Evolutionary conservation across 2,329 filamentous ascomycete genomes (phyloP).

Genomic region (Ilyonectria mors-panacis): DNA sequence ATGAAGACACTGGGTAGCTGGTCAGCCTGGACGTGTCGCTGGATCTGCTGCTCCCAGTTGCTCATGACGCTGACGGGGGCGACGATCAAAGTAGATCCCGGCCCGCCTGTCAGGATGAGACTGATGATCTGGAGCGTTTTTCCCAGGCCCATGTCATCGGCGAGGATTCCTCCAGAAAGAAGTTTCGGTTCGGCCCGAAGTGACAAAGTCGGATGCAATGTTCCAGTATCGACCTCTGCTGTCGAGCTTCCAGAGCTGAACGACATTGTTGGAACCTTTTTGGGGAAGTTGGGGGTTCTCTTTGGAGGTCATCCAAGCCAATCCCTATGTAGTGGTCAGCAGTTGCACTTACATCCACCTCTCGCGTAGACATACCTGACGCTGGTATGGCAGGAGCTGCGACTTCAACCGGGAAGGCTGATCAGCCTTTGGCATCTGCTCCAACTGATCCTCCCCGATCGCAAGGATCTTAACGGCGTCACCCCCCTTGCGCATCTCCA

Average conservation of each 20-base stretch:
- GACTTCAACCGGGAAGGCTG: constrained; percentile 78
- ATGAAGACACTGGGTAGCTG: constrained; percentile 76
- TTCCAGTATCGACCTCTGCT: constrained; percentile 71
- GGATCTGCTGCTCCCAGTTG: constrained; percentile 88
- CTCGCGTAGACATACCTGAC: constrained; percentile 61
- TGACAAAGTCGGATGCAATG: constrained; percentile 72
- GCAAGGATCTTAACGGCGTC: constrained; percentile 80
- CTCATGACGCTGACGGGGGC: constrained; percentile 90
- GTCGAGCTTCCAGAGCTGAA: constrained; percentile 83
- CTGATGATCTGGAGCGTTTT: constrained; percentile 92
- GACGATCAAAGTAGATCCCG: constrained; percentile 81
- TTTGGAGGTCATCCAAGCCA: constrained; percentile 85
- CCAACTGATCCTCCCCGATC: constrained; percentile 78
- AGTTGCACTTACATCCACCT: neutral
- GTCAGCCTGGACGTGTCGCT: constrained; percentile 77
- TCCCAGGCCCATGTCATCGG: constrained; percentile 91
- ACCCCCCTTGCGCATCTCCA: constrained; percentile 76
- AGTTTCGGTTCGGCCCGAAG: constrained; percentile 70
- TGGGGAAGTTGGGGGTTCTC: constrained; percentile 79
- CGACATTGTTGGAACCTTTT: constrained; percentile 68
- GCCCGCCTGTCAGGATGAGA: constrained; percentile 73
- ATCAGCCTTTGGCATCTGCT: constrained; percentile 78
- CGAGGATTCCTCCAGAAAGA: constrained; percentile 86
- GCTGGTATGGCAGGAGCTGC: constrained; percentile 83
- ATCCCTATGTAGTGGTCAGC: constrained; percentile 67